Conservation (phyloP, 2,329 filamentous ascomycete genomes). For the Sphaerulina musiva region DNA sequence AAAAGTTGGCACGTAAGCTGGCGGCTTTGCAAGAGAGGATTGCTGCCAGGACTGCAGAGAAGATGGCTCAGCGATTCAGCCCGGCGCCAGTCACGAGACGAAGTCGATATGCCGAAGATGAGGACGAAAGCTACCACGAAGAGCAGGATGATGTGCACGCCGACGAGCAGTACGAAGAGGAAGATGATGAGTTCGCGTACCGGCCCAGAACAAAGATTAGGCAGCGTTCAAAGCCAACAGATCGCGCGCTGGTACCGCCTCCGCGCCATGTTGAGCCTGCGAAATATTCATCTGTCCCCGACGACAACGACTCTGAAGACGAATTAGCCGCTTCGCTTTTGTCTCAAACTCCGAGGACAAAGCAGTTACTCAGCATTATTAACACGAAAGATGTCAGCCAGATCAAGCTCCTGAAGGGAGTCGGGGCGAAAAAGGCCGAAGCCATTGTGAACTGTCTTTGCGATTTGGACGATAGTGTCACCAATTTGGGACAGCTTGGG, state of each 20-base stretch:
- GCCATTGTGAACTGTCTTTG: slow-evolving; percentile 45
- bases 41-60: slow-evolving; percentile 35
- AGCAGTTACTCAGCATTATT: slow-evolving; percentile 60
- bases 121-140: slow-evolving; percentile 43
- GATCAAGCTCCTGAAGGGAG: slow-evolving; percentile 62
- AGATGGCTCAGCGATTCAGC: slow-evolving; percentile 7
- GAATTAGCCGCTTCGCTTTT: slow-evolving; percentile 25
- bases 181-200: slow-evolving; percentile 35
- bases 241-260: slow-evolving; percentile 1
- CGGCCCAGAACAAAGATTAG: slow-evolving; percentile 37
- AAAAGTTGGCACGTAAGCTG: slow-evolving; percentile 61
- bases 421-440: slow-evolving; percentile 65
- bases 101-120: slow-evolving; percentile 10
- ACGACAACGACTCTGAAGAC: slow-evolving; percentile 29
- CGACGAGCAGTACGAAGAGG: slow-evolving; percentile 27
- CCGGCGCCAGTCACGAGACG: slow-evolving; percentile 2
- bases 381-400: slow-evolving; percentile 62
- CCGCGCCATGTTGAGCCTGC: neutral
- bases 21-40: slow-evolving; percentile 48
- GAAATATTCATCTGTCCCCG: slow-evolving; percentile 17
- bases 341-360: slow-evolving; percentile 51
- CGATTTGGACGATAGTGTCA: slow-evolving; percentile 40
- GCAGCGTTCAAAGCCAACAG: slow-evolving; percentile 16
- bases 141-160: slow-evolving; percentile 28
- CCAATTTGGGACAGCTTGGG: slow-evolving; percentile 40